Base-by-base conservation (phyloP, 2,329 filamentous ascomycete genomes). In the Aspergillus fijiensis region DNA sequence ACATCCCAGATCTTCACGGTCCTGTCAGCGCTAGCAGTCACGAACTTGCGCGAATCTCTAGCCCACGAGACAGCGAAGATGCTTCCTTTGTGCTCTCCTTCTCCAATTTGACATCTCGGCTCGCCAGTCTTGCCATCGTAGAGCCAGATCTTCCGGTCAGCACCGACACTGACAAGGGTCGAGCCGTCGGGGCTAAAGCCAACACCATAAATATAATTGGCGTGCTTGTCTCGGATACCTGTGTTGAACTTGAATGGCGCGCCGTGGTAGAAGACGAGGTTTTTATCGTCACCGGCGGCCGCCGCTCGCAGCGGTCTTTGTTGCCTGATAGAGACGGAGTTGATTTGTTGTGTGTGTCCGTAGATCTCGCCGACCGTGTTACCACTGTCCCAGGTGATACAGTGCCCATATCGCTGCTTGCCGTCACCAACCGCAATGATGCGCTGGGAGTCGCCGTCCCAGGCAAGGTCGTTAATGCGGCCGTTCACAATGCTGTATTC, bases 81-180 rank as follows among this genome's bases (percentile, higher is more conserved):
- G 73, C 92, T 96, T 51, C 95, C 95, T 5, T 88, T 94, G 75
- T 99, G 95, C 65, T 94, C 89, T 10, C 89, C 90, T 60, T 80
- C 78, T 7, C 76, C 74, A 68, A 99, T 89, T 67, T 91, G 84
- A 60, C 81, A 85, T 49, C 87, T 90, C 1, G 89, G 84, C 72
- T 96, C 92, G 31, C 95, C 95, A 16, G 92, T 96, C 83, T 96
- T 96, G 63, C 94, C 95, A 74, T 99, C 92, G 74, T 97, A 99
- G 10, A 99, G 81, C 82, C 95, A 96, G 65, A 99, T 96, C 72
- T 86, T 87, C 74, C 88, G 88, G 77, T 99, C 95, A n/a, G 90
- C 92, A 42, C 95, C 94, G 2, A 97, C 94, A 55, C 90, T 96
- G 35, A 95, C 90, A 62, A 99, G 81, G 42, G 82, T 81, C 47